These are phyloP conservation scores for Rubus parviflorus DNA, from an alignment of 306 rosid genomes.

Conservation along the genomic window DNA sequence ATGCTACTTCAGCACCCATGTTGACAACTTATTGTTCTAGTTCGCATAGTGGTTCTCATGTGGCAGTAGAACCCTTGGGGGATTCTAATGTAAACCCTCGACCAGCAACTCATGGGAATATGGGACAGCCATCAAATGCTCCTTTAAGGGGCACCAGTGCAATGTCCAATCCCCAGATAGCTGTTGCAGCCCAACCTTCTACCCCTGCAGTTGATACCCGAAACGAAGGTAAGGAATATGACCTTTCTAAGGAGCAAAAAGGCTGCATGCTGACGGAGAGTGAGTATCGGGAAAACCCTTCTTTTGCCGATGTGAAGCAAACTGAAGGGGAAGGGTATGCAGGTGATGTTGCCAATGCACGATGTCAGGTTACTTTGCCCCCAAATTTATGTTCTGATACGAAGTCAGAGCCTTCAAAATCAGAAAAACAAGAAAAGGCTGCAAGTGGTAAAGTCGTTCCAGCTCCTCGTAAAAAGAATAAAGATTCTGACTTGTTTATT, in stretches of 20 bases:
- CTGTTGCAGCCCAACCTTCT: constrained; percentile 36
- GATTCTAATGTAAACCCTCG: constrained; percentile 41
- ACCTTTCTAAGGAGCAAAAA: constrained; percentile 45
- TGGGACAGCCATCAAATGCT: constrained; percentile 30
- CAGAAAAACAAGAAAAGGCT: constrained; percentile 64
- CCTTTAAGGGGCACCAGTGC: constrained; percentile 36
- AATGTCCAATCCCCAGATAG: constrained; percentile 39
- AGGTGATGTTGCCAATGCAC: constrained; percentile 40
- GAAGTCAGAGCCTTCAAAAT: constrained; percentile 53
- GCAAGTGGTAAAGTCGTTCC: constrained; percentile 54
- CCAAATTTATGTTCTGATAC: constrained; percentile 43
- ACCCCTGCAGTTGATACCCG: constrained; percentile 34
- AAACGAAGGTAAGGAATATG: constrained; percentile 38
- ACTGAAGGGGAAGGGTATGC: constrained; percentile 38
- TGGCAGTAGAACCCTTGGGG: constrained; percentile 40
- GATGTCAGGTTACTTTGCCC: constrained; percentile 41
- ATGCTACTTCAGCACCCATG: constrained; percentile 86
- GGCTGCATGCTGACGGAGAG: constrained; percentile 41
- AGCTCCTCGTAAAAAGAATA: constrained; percentile 61
- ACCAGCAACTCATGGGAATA: constrained; percentile 33
- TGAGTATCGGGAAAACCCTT: constrained; percentile 29
- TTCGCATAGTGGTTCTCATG: constrained; percentile 40
- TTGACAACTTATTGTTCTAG: constrained; percentile 59
- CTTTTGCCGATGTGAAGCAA: constrained; percentile 38
- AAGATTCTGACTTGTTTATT: constrained; percentile 88